Evolutionary conservation across 2,329 filamentous ascomycete genomes (phyloP).

Genomic region (Tricladium varicosporioides): DNA sequence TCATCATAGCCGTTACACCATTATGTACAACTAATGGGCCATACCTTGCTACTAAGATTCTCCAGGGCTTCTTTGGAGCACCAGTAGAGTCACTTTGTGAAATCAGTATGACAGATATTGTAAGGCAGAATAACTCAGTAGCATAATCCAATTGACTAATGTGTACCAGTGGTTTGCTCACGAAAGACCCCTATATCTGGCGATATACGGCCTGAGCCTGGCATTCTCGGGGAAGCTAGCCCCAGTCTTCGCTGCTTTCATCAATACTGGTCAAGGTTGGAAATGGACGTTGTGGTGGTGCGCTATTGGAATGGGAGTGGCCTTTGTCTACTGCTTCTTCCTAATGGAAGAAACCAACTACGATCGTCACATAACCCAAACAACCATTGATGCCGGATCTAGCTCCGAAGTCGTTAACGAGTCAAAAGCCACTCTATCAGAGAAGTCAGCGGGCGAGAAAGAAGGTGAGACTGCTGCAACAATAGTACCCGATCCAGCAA

Average conservation of each 20-base stretch:
- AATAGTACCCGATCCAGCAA: slow-evolving; percentile 1
- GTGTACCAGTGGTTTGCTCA: slow-evolving; percentile 39
- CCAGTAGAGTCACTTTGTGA: slow-evolving; percentile 31
- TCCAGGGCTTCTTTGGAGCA: slow-evolving; percentile 28
- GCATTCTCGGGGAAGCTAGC: slow-evolving; percentile 40
- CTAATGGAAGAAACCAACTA: slow-evolving; percentile 56
- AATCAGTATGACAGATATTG: slow-evolving; percentile 33
- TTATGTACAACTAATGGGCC: slow-evolving; percentile 24
- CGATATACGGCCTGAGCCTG: slow-evolving; percentile 42
- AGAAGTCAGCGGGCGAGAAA: background rate
- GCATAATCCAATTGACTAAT: background rate
- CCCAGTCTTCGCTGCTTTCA: slow-evolving; percentile 48
- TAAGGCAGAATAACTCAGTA: background rate
- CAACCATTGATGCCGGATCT: slow-evolving; percentile 5
- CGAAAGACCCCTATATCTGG: slow-evolving; percentile 41
- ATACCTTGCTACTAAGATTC: slow-evolving; percentile 25
- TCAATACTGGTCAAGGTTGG: slow-evolving; percentile 47
- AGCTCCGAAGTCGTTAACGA: slow-evolving; percentile 10
- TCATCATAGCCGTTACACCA: slow-evolving; percentile 37
- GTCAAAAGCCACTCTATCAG: background rate
- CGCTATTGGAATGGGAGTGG: slow-evolving; percentile 48
- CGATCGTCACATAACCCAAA: slow-evolving; percentile 15
- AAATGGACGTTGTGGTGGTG: slow-evolving; percentile 44
- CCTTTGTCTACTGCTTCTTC: slow-evolving; percentile 51
- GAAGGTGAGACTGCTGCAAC: background rate